Percentiles rank a stretch among this genome's conserved stretches.
Evolutionary conservation across 1,284 basidiomycete genomes (phyloP).

Genomic region (Stereum hirsutum): DNA sequence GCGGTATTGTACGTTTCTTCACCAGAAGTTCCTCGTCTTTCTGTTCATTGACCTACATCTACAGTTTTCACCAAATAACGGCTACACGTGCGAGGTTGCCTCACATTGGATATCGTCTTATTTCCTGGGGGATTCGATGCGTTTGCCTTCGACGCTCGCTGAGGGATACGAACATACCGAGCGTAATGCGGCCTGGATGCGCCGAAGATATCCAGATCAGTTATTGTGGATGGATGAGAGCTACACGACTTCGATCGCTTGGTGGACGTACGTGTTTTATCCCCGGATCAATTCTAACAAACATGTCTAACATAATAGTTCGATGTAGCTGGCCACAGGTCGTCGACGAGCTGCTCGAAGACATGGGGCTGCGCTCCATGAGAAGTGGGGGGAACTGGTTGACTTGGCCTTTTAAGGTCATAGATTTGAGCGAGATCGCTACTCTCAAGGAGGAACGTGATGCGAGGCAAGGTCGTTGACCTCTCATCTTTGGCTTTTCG

Average conservation of each 20-base stretch:
- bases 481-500: no score
- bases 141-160: conserved; percentile 32
- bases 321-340: conserved; percentile 50
- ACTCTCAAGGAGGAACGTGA: conserved; percentile 40
- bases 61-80: conserved; percentile 39
- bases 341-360: conserved; percentile 44
- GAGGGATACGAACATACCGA: conserved; percentile 33
- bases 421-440: conserved; percentile 39
- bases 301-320: no score
- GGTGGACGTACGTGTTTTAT: conserved; percentile 22
- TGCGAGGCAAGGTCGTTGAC: no score
- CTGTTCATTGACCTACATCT: neutral
- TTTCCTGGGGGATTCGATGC: conserved; percentile 40
- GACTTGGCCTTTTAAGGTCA: conserved; percentile 48
- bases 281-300: no score
- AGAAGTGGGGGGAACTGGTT: conserved; percentile 52
- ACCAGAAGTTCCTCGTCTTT: neutral
- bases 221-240: conserved; percentile 36
- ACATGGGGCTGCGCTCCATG: conserved; percentile 40
- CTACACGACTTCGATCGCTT: conserved; percentile 34
- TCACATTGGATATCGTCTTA: conserved; percentile 60
- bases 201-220: conserved; percentile 39
- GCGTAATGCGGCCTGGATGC: conserved; percentile 35
- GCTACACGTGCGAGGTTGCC: conserved; percentile 42
- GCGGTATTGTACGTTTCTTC: conserved; percentile 32